Evolutionary conservation across 192 early-diverging fungal species (phyloP).

Genomic region (Dispira simplex): DNA sequence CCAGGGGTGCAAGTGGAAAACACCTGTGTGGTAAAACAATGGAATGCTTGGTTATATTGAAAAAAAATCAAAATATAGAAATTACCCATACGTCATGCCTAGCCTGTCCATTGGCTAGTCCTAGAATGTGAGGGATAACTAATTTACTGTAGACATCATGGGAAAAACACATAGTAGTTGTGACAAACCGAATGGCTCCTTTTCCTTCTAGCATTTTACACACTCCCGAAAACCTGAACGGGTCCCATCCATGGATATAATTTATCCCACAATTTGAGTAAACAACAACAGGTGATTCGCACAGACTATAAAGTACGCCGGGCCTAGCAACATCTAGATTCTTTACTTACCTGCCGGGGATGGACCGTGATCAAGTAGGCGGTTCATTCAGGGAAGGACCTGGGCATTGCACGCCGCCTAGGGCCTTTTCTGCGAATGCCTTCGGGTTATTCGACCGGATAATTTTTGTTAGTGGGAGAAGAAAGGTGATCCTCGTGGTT

Average conservation of each 20-base stretch:
- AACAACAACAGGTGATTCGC: not conserved
- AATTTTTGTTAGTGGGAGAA: slow-evolving; percentile 7
- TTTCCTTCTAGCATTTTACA: no score
- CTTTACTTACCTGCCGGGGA: slow-evolving; percentile 8
- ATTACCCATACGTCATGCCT: no score
- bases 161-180: no score
- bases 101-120: no score
- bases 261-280: not conserved
- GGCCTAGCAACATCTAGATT: not conserved
- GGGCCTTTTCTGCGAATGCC: slow-evolving; percentile 1
- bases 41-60: no score
- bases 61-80: no score
- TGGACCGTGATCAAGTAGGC: not conserved
- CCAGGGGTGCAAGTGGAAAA: no score
- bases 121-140: no score
- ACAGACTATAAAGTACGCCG: not conserved
- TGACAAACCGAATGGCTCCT: no score
- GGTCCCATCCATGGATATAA: not conserved
- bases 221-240: no score
- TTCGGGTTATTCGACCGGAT: slow-evolving; percentile 4
- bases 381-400: not conserved
- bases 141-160: no score
- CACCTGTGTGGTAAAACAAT: no score
- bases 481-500: not conserved
- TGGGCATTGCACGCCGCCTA: not conserved